Conservation (phyloP, 306 rosid species). For the Corylus heterophylla region DNA sequence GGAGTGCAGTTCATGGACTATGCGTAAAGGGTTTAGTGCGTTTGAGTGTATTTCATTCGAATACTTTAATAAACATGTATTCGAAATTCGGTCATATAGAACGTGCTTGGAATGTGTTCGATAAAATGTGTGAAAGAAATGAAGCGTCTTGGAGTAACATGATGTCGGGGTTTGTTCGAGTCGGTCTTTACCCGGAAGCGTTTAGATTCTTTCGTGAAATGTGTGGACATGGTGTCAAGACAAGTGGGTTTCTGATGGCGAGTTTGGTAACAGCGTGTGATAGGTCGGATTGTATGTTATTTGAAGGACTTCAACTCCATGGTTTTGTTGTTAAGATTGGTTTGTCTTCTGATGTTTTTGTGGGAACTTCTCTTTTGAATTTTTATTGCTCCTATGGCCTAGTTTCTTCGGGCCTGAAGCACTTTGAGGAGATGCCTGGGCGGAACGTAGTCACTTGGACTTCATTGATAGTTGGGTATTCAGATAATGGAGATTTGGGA, state of each 20-base stretch:
- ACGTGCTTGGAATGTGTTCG: constrained; percentile 60
- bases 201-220: constrained; percentile 59
- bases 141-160: constrained; percentile 91
- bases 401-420: constrained; percentile 46
- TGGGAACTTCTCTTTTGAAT: constrained; percentile 80
- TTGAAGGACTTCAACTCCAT: constrained; percentile 75
- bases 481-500: constrained; percentile 46
- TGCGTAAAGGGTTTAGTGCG: constrained; percentile 57
- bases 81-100: constrained; percentile 50
- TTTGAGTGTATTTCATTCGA: constrained; percentile 49
- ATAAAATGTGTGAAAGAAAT: constrained; percentile 56
- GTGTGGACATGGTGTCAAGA: constrained; percentile 39
- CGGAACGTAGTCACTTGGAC: constrained; percentile 94
- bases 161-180: constrained; percentile 78
- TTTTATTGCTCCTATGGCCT: constrained; percentile 60
- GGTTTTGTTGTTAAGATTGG: constrained; percentile 63
- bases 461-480: constrained; percentile 76
- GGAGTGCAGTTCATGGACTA: constrained; percentile 69
- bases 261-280: constrained; percentile 80
- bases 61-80: constrained; percentile 76
- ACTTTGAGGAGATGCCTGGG: constrained; percentile 75
- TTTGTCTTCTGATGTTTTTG: constrained; percentile 60
- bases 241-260: constrained; percentile 66
- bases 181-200: constrained; percentile 48
- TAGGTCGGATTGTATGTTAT: constrained; percentile 62